Percentiles rank a stretch among this genome's conserved stretches.
These are phyloP conservation scores for Blastocystis sp. DNA, from an alignment of 352 stramenopile genomes.

Conservation along the genomic window DNA sequence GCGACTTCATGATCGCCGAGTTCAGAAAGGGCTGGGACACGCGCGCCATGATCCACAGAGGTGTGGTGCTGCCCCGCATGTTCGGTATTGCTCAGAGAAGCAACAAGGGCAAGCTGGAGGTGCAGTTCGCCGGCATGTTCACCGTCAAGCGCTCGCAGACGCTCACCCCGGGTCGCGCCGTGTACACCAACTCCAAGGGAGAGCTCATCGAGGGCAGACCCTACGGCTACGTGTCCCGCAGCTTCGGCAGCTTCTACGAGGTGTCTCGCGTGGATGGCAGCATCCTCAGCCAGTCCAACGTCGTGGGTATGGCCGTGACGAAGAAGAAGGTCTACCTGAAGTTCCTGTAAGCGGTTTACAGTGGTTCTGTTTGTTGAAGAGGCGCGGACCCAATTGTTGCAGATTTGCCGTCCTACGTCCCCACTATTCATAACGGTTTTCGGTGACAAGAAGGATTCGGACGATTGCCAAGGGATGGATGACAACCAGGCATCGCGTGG, in stretches of 20 bases:
- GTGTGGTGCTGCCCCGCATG: conserved; percentile 1
- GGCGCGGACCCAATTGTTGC: neutral
- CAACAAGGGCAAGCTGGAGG: neutral
- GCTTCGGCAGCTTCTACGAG: conserved; percentile 38
- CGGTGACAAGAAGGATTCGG: no score
- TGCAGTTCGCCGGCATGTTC: conserved; percentile 64
- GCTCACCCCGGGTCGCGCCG: conserved; percentile 20
- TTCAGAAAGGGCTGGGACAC: neutral
- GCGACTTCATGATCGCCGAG: conserved; percentile 44
- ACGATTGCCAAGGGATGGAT: neutral
- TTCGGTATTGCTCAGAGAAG: conserved; percentile 45
- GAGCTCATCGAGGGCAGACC: conserved; percentile 35
- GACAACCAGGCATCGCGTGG: neutral
- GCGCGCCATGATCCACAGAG: neutral
- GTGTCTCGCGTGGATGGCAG: neutral
- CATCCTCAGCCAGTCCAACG: conserved; percentile 14
- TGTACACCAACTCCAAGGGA: conserved; percentile 62
- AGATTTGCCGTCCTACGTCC: neutral
- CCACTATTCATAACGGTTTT: neutral
- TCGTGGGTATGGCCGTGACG: conserved; percentile 38
- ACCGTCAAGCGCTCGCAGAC: neutral
- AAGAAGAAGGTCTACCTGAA: conserved; percentile 55
- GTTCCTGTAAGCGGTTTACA: conserved; percentile 26
- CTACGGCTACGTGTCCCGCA: conserved; percentile 4
- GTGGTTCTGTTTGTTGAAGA: neutral